These are phyloP conservation scores for Epichloe baconii DNA, from an alignment of 2,329 filamentous ascomycete species.

Conservation along the genomic window DNA sequence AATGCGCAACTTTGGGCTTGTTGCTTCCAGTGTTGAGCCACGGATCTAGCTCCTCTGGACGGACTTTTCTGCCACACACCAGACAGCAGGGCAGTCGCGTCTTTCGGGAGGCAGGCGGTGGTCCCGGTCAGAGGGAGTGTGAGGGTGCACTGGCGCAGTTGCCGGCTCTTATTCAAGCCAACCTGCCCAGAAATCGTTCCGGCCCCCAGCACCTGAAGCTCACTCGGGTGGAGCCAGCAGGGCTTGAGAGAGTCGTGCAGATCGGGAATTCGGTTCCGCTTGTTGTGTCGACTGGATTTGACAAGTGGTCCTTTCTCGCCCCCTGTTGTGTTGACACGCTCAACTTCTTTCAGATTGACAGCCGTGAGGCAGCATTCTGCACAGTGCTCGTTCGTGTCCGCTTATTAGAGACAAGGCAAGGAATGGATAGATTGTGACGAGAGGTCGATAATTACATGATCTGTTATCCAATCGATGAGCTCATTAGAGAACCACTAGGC, in stretches of 20 bases:
- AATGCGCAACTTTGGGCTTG: background rate
- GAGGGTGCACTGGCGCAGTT: background rate
- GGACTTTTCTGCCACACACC: background rate
- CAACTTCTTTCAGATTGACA: no score
- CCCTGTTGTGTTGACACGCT: no score
- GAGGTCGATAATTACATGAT: no score
- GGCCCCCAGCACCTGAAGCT: background rate
- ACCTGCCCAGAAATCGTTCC: background rate
- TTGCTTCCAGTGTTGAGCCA: background rate
- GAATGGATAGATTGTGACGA: no score
- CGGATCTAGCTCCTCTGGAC: background rate
- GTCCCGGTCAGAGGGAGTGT: background rate
- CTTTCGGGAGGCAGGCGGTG: no score
- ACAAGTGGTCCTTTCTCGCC: background rate
- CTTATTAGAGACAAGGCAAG: no score
- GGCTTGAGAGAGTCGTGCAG: conserved; percentile 7
- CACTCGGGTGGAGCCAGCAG: background rate
- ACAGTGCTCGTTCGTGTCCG: no score
- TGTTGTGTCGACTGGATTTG: background rate
- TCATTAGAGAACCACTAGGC: no score
- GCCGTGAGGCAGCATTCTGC: no score
- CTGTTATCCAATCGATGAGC: no score
- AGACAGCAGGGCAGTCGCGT: background rate
- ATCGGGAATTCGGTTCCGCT: conserved; percentile 8
- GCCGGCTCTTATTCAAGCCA: background rate